Evolutionary conservation across 495 filamentous ascomycete species (phyloP).

Genomic region (Penicillium taxi): DNA sequence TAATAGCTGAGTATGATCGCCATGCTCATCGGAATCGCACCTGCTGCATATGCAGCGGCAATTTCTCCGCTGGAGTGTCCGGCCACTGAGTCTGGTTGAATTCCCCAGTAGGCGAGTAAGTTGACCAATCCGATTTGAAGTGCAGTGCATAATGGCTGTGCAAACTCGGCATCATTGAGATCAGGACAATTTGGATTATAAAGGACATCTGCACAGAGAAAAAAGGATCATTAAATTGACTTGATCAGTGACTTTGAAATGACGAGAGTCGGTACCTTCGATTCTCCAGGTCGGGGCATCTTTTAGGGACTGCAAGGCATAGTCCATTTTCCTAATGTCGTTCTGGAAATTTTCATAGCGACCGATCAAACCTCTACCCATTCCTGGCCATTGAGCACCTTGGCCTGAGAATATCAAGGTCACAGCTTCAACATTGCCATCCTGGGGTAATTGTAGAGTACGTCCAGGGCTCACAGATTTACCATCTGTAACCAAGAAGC

Average conservation of each 20-base stretch:
- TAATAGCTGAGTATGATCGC: slow-evolving; percentile 33
- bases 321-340: slow-evolving; percentile 13
- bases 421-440: not conserved
- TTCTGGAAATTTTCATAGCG: slow-evolving; percentile 12
- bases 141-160: slow-evolving; percentile 40
- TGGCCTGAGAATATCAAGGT: slow-evolving; percentile 30
- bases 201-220: not conserved
- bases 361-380: slow-evolving; percentile 27
- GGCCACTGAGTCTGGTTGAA: slow-evolving; percentile 25
- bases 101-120: slow-evolving; percentile 30
- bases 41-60: slow-evolving; percentile 14
- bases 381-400: slow-evolving; percentile 32
- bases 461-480: too few species aligned
- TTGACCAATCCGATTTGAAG: slow-evolving; percentile 46
- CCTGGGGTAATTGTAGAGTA: too few species aligned
- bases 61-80: slow-evolving; percentile 21
- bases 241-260: not conserved
- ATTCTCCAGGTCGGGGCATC: slow-evolving; percentile 7
- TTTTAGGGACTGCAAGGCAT: slow-evolving; percentile 5
- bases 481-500: slow-evolving; percentile 3
- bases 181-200: not conserved
- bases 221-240: too few species aligned
- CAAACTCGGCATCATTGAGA: slow-evolving; percentile 21
- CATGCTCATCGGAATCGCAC: slow-evolving; percentile 25
- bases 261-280: not conserved